A percentile compares a stretch with the other conserved stretches of the same genome.
Evolutionary conservation across 768 basidiomycete species (phyloP).

Genomic region (Lyophyllum semitale): DNA sequence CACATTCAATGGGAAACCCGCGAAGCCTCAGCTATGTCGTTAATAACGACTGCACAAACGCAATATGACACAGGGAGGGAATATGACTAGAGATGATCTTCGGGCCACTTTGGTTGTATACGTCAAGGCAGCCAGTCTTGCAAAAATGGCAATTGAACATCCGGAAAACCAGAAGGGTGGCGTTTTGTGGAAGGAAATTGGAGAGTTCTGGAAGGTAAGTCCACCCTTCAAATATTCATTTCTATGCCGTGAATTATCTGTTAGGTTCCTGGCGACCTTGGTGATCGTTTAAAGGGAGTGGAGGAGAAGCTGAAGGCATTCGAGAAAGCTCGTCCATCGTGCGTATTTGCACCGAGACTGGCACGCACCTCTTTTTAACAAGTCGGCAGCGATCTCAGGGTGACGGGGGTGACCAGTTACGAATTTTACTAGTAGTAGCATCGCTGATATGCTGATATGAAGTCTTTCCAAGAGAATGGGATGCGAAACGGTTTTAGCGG

Average conservation of each 20-base stretch:
- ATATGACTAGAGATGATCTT: conserved; percentile 56
- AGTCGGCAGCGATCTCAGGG: conserved; percentile 15
- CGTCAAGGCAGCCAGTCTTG: conserved; percentile 61
- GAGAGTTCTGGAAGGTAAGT: conserved; percentile 66
- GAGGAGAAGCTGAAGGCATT: conserved; percentile 50
- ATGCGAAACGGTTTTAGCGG: conserved; percentile 64
- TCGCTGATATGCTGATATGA: too few species aligned
- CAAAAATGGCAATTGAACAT: conserved; percentile 60
- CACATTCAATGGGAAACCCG: conserved; percentile 23
- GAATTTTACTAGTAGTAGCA: conserved; percentile 70
- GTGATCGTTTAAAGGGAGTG: conserved; percentile 41
- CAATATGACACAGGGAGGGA: conserved; percentile 56
- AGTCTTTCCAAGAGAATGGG: conserved; percentile 72
- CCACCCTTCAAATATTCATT: conserved; percentile 11
- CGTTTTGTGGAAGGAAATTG: conserved; percentile 61
- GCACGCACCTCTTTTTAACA: conserved; percentile 5
- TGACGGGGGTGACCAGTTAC: conserved; percentile 37
- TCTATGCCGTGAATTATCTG: conserved; percentile 4
- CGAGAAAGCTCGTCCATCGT: conserved; percentile 39
- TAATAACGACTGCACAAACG: conserved; percentile 63
- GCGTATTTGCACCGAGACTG: conserved; percentile 17
- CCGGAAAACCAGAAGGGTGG: conserved; percentile 57
- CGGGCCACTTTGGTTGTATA: conserved; percentile 60
- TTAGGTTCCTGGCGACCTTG: conserved; percentile 27
- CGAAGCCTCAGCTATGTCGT: conserved; percentile 58